A percentile compares a stretch with the other conserved stretches of the same genome.
phyloP scores from a whole-genome alignment of 495 filamentous ascomycete genomes.

The Clavariopsis aquatica region DNA sequence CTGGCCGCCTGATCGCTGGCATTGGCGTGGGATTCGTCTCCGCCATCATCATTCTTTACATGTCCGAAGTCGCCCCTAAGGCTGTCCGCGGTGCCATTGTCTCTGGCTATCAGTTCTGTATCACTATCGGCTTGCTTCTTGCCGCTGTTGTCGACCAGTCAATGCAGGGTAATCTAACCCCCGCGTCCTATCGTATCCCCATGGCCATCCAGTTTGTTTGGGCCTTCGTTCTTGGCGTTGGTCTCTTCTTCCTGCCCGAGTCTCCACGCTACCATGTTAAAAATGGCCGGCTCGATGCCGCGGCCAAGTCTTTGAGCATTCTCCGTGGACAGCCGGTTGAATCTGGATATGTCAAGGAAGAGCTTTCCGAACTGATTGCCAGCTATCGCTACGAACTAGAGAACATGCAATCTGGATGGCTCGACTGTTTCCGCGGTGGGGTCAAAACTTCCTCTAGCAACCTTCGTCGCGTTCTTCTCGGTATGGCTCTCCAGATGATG shows the following conservation, averaged over 20 bases:
- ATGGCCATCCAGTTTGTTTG: conserved; percentile 78
- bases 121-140: conserved; percentile 78
- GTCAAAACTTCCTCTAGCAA: conserved; percentile 59
- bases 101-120: conserved; percentile 78
- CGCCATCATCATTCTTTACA: conserved; percentile 69
- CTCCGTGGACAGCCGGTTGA: conserved; percentile 67
- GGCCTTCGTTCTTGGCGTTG: conserved; percentile 70
- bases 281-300: conserved; percentile 63
- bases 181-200: conserved; percentile 76
- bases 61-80: conserved; percentile 76
- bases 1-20: conserved; percentile 78
- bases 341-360: conserved; percentile 61
- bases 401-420: conserved; percentile 60
- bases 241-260: conserved; percentile 76
- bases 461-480: conserved; percentile 72
- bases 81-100: conserved; percentile 83
- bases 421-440: conserved; percentile 68
- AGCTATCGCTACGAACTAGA: conserved; percentile 76
- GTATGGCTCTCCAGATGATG: conserved; percentile 74
- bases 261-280: conserved; percentile 84
- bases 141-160: conserved; percentile 75
- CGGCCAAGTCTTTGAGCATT: conserved; percentile 62
- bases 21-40: conserved; percentile 83
- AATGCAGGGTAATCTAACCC: conserved; percentile 55
- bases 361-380: conserved; percentile 74